Percentiles rank a stretch among this genome's conserved stretches.
Conservation (phyloP, 768 basidiomycete species). For the Suillus decipiens region DNA sequence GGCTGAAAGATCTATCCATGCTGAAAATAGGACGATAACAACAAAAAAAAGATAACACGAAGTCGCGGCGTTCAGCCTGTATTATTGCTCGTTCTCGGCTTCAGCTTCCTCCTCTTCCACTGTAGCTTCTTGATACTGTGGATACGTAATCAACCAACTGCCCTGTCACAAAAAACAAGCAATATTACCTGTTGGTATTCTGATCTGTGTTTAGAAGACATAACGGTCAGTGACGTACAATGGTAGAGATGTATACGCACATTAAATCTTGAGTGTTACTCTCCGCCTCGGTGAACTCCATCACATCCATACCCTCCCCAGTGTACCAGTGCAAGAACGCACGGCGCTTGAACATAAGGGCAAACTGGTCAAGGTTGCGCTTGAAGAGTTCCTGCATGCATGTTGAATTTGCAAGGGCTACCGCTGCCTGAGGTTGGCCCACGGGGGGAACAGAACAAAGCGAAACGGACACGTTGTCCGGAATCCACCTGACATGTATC, state of each 20-base stretch:
- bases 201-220: slow-evolving; percentile 46
- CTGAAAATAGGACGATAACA: slow-evolving; percentile 1
- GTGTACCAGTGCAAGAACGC: slow-evolving; percentile 94
- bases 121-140: slow-evolving; percentile 63
- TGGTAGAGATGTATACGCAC: slow-evolving; percentile 45
- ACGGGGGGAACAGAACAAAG: slow-evolving; percentile 83
- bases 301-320: slow-evolving; percentile 86
- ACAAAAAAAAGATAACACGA: not conserved
- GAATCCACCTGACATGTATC: slow-evolving; percentile 69
- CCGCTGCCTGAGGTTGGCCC: slow-evolving; percentile 72
- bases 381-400: slow-evolving; percentile 86
- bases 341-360: slow-evolving; percentile 77
- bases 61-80: not conserved
- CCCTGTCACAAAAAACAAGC: not conserved
- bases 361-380: slow-evolving; percentile 72
- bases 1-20: not conserved
- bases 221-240: slow-evolving; percentile 6
- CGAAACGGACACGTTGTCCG: slow-evolving; percentile 86
- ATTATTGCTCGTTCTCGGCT: slow-evolving; percentile 32
- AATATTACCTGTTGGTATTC: slow-evolving; percentile 82
- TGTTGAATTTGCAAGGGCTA: slow-evolving; percentile 76
- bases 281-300: slow-evolving; percentile 86
- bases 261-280: slow-evolving; percentile 80
- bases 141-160: slow-evolving; percentile 1
- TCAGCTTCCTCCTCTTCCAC: slow-evolving; percentile 44